Evolutionary conservation across 2,329 filamentous ascomycete species (phyloP).

Genomic region (Fusarium temperatum): DNA sequence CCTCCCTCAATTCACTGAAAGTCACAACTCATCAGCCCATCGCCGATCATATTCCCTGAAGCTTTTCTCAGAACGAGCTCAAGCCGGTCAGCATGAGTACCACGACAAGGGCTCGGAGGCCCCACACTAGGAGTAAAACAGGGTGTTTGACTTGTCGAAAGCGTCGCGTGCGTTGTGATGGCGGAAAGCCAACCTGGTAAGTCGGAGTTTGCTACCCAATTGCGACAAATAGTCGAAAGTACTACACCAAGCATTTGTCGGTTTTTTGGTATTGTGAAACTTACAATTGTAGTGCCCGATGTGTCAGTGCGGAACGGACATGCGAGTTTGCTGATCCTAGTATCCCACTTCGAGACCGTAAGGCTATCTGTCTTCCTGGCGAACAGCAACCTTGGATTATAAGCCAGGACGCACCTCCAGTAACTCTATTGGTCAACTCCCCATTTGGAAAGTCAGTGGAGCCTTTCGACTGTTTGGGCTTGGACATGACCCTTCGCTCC

Average conservation of each 20-base stretch:
- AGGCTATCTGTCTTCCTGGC: slow-evolving; percentile 26
- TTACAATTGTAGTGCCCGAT: slow-evolving; percentile 11
- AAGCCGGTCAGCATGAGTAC: neutral
- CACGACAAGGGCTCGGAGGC: slow-evolving; percentile 18
- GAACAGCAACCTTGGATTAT: slow-evolving; percentile 37
- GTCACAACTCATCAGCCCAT: neutral
- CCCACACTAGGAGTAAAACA: slow-evolving; percentile 33
- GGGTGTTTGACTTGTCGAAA: slow-evolving; percentile 37
- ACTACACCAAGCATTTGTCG: neutral
- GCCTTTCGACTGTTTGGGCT: slow-evolving; percentile 30
- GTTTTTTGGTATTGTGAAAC: neutral
- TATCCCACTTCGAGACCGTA: slow-evolving; percentile 38
- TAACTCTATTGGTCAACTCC: neutral
- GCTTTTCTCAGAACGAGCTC: neutral
- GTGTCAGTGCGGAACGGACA: neutral
- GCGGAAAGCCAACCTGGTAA: slow-evolving; percentile 30
- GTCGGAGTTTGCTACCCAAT: neutral
- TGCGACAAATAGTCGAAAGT: neutral
- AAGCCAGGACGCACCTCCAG: neutral
- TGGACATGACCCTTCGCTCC: slow-evolving; percentile 38
- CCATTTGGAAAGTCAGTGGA: slow-evolving; percentile 12
- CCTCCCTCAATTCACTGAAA: neutral
- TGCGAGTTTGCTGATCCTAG: slow-evolving; percentile 30
- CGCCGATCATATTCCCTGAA: neutral
- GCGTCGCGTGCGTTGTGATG: slow-evolving; percentile 37